Percentiles rank a stretch among this genome's conserved stretches.
These are phyloP conservation scores for Ganoderma sinense DNA, from an alignment of 1,284 basidiomycete species.

Conservation along the genomic window DNA sequence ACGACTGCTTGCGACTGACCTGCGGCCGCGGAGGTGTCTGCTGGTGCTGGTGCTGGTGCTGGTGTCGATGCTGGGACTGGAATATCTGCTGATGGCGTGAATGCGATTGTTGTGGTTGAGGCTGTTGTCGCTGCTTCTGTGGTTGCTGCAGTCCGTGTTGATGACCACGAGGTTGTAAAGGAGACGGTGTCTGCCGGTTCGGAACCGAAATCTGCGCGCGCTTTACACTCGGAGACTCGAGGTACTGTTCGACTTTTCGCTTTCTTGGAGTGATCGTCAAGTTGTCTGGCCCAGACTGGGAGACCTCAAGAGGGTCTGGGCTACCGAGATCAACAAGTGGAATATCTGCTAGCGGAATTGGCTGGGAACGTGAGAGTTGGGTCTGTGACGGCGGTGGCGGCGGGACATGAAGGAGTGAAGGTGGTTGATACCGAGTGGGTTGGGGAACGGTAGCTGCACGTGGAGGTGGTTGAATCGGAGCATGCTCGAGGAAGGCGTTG, in stretches of 20 bases:
- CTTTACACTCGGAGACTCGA: constrained; percentile 44
- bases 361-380: constrained; percentile 13
- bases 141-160: background rate
- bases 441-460: constrained; percentile 9
- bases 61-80: constrained; percentile 5
- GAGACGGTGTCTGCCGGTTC: constrained; percentile 13
- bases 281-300: constrained; percentile 31
- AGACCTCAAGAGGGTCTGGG: constrained; percentile 59
- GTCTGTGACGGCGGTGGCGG: constrained; percentile 27
- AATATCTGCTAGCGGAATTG: constrained; percentile 16
- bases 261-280: constrained; percentile 56
- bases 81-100: constrained; percentile 6
- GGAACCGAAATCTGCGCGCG: constrained; percentile 35
- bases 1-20: constrained; percentile 6
- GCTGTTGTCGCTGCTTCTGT: background rate
- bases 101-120: background rate
- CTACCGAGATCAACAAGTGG: constrained; percentile 37
- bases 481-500: constrained; percentile 66
- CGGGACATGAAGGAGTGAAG: constrained; percentile 20
- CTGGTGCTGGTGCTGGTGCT: background rate
- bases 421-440: constrained; percentile 7
- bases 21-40: constrained; percentile 3
- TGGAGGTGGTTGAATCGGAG: constrained; percentile 44
- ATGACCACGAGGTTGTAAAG: background rate
- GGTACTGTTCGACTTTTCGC: constrained; percentile 52